A percentile compares a stretch with the other conserved stretches of the same genome.
Evolutionary conservation across 1,284 basidiomycete species (phyloP).

Genomic region (Ganoderma boninense): DNA sequence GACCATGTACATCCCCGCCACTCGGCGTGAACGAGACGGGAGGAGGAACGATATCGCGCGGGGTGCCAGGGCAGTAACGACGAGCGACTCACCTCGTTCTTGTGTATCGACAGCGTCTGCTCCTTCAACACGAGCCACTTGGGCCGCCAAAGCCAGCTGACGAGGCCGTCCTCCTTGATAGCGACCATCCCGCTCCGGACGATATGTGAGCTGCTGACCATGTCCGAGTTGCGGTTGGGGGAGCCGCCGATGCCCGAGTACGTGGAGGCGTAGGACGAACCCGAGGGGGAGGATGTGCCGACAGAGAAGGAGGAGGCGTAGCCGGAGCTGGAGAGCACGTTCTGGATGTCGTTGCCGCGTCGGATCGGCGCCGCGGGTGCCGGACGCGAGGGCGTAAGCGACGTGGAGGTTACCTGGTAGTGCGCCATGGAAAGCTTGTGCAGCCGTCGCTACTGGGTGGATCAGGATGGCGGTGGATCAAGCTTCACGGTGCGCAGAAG

Average conservation of each 20-base stretch:
- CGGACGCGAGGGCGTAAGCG: conserved; percentile 64
- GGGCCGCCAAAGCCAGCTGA: conserved; percentile 93
- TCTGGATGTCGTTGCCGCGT: conserved; percentile 51
- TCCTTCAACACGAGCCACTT: conserved; percentile 92
- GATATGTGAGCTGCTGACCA: conserved; percentile 50
- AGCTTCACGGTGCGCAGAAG: conserved; percentile 9
- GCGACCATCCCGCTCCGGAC: conserved; percentile 77
- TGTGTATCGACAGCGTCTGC: conserved; percentile 85
- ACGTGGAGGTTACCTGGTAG: conserved; percentile 56
- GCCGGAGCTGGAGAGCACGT: conserved; percentile 56
- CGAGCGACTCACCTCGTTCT: conserved; percentile 81
- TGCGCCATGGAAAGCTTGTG: conserved; percentile 48
- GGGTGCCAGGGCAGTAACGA: not conserved
- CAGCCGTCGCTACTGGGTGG: conserved; percentile 5
- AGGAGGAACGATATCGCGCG: not conserved
- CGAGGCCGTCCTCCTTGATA: conserved; percentile 91
- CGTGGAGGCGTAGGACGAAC: conserved; percentile 64
- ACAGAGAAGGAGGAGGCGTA: conserved; percentile 68
- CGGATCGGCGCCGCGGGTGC: conserved; percentile 73
- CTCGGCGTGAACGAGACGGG: not conserved
- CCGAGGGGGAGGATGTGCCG: conserved; percentile 56
- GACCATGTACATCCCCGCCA: not conserved
- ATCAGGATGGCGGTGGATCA: conserved; percentile 11
- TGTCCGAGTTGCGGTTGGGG: conserved; percentile 65
- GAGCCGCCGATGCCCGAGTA: conserved; percentile 83